Conservation (phyloP, 1,139 yeast species). For the Blastobotrys indianensis region DNA sequence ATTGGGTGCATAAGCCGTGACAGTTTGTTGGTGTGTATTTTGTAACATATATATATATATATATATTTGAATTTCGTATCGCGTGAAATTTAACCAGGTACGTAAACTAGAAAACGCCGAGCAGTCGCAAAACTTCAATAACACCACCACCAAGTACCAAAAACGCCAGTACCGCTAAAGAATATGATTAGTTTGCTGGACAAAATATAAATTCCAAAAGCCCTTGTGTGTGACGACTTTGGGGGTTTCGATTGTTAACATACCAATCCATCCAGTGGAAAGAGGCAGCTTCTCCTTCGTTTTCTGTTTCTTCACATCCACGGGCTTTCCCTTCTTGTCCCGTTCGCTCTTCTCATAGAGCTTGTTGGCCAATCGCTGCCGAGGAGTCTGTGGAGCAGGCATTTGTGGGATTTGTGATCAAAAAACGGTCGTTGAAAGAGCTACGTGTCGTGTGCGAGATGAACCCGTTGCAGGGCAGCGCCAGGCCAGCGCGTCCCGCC, state of each 20-base stretch:
- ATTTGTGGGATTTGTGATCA: conserved; percentile 8
- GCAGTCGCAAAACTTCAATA: conserved; percentile 49
- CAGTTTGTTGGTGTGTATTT: too few species aligned
- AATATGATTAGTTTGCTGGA: too few species aligned
- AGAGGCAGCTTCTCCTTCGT: conserved; percentile 42
- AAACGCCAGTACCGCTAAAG: conserved; percentile 46
- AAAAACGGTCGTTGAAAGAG: neutral
- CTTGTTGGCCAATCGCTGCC: conserved; percentile 77
- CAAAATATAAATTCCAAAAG: neutral
- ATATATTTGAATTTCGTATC: too few species aligned
- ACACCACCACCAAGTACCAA: conserved; percentile 79
- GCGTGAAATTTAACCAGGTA: neutral
- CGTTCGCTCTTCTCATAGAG: conserved; percentile 72
- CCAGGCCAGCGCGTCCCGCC: too few species aligned
- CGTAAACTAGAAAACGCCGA: conserved; percentile 23
- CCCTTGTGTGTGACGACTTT: neutral
- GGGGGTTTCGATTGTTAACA: conserved; percentile 21
- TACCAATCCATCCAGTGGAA: conserved; percentile 55
- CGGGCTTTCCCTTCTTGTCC: conserved; percentile 54
- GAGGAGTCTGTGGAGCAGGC: conserved; percentile 57
- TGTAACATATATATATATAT: neutral
- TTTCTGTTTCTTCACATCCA: conserved; percentile 47
- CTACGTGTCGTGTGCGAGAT: conserved; percentile 2
- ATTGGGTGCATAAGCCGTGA: conserved; percentile 15
- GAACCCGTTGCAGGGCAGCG: too few species aligned